phyloP scores from a whole-genome alignment of 2,329 filamentous ascomycete genomes.

The Cryphonectria japonica region DNA sequence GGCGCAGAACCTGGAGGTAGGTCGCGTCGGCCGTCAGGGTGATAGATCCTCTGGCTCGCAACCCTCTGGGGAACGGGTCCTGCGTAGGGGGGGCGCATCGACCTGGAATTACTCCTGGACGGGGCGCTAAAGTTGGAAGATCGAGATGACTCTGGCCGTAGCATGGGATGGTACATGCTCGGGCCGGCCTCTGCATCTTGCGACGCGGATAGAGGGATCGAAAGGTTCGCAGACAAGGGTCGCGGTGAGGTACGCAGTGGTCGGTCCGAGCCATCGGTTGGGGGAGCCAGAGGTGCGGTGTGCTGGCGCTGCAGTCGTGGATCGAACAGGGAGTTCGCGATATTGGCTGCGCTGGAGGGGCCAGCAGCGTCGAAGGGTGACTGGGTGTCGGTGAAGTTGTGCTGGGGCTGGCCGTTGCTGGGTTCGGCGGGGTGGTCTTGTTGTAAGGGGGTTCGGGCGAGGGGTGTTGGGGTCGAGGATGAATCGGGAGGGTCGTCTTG shows the following conservation, averaged over 20 bases:
- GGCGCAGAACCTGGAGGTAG: constrained; percentile 55
- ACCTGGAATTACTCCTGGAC: constrained; percentile 66
- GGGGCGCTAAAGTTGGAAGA: constrained; percentile 60
- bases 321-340: constrained; percentile 7
- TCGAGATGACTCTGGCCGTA: constrained; percentile 61
- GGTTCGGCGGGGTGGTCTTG: constrained; percentile 10
- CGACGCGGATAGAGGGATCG: constrained; percentile 35
- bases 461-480: constrained; percentile 25
- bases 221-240: constrained; percentile 40
- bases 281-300: constrained; percentile 25
- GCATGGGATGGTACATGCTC: constrained; percentile 35
- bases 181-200: constrained; percentile 42
- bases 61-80: constrained; percentile 68
- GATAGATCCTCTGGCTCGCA: constrained; percentile 70
- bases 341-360: constrained; percentile 29
- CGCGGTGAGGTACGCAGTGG: constrained; percentile 33
- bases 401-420: constrained; percentile 11
- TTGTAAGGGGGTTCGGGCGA: constrained; percentile 28
- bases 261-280: constrained; percentile 27
- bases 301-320: constrained; percentile 12
- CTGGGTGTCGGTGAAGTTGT: constrained; percentile 14
- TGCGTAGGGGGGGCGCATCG: constrained; percentile 59
- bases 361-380: constrained; percentile 5
- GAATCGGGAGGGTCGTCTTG: constrained; percentile 17
- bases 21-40: constrained; percentile 58